Evolutionary conservation across 192 early-diverging fungal species (phyloP).

Genomic region (Coemansia nantahalensis): DNA sequence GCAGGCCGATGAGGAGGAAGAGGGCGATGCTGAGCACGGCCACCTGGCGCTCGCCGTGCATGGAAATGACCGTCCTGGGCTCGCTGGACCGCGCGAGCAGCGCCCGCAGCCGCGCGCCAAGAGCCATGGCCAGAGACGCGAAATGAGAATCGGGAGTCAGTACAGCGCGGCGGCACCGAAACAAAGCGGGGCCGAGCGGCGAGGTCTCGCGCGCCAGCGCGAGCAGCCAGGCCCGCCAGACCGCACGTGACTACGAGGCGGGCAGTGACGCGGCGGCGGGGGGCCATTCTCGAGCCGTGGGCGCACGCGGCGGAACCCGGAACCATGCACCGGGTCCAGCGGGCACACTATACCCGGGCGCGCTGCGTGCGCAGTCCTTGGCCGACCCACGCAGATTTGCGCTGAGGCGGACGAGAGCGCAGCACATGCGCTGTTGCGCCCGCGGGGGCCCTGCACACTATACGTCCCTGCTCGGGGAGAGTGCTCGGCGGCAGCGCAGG

Average conservation of each 20-base stretch:
- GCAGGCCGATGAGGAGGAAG: slow-evolving; percentile 36
- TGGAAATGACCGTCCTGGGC: slow-evolving; percentile 30
- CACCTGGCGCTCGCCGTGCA: slow-evolving; percentile 38
- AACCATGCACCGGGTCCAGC: background rate
- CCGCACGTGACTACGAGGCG: background rate
- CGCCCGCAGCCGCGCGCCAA: slow-evolving; percentile 25
- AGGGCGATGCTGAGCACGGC: slow-evolving; percentile 39
- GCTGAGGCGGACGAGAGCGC: slow-evolving; percentile 7
- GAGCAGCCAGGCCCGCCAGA: no score
- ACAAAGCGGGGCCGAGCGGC: background rate
- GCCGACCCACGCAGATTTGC: background rate
- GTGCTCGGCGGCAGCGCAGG: slow-evolving; percentile 4
- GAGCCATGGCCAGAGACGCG: slow-evolving; percentile 3
- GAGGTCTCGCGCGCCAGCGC: no score
- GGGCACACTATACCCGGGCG: slow-evolving; percentile 7
- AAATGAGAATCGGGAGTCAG: no score
- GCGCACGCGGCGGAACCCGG: slow-evolving; percentile 1
- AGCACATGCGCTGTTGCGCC: slow-evolving; percentile 10
- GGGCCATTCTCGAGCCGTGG: no score
- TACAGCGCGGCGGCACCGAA: no score
- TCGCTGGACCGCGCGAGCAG: slow-evolving; percentile 16
- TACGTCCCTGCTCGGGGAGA: slow-evolving; percentile 21
- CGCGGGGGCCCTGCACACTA: slow-evolving; percentile 20
- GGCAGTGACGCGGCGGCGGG: no score
- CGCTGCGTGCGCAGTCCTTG: background rate